Evolutionary conservation across 1,284 basidiomycete genomes (phyloP).

Genomic region (Irpex sp.): DNA sequence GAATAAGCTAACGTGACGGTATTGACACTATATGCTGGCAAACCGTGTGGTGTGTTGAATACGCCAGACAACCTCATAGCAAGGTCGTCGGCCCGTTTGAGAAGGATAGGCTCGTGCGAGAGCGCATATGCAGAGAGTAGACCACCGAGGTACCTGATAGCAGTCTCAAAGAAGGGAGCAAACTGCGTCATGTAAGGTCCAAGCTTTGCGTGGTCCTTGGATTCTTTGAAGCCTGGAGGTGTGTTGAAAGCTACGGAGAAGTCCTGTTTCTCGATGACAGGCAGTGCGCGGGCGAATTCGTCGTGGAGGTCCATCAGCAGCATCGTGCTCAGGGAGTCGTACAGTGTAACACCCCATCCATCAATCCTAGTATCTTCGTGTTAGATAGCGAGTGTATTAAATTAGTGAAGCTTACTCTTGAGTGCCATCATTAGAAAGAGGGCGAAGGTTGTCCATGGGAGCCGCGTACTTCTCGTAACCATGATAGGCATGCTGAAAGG

Average conservation of each 20-base stretch:
- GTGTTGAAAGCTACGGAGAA: constrained; percentile 33
- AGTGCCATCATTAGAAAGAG: constrained; percentile 38
- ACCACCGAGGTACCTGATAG: constrained; percentile 72
- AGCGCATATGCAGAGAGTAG: constrained; percentile 67
- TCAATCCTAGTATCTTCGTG: constrained; percentile 48
- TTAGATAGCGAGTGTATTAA: neutral
- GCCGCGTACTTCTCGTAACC: constrained; percentile 55
- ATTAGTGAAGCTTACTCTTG: constrained; percentile 44
- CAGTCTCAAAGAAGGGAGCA: constrained; percentile 68
- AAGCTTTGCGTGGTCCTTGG: neutral
- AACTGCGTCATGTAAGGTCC: neutral
- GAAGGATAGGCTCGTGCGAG: constrained; percentile 46
- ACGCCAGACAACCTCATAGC: constrained; percentile 43
- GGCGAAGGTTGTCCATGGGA: constrained; percentile 57
- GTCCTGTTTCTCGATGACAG: constrained; percentile 61
- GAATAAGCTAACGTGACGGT: constrained; percentile 28
- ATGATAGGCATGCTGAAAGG: constrained; percentile 59
- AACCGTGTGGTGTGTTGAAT: constrained; percentile 44
- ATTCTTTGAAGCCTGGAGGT: neutral
- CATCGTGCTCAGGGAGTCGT: constrained; percentile 87
- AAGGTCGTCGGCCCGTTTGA: constrained; percentile 47
- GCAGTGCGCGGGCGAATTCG: constrained; percentile 71
- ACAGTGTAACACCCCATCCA: constrained; percentile 82
- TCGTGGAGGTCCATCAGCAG: constrained; percentile 79
- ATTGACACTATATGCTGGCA: constrained; percentile 46